Base-by-base conservation (phyloP, 805 yeast species). In the Zygosaccharomyces bailii region DNA sequence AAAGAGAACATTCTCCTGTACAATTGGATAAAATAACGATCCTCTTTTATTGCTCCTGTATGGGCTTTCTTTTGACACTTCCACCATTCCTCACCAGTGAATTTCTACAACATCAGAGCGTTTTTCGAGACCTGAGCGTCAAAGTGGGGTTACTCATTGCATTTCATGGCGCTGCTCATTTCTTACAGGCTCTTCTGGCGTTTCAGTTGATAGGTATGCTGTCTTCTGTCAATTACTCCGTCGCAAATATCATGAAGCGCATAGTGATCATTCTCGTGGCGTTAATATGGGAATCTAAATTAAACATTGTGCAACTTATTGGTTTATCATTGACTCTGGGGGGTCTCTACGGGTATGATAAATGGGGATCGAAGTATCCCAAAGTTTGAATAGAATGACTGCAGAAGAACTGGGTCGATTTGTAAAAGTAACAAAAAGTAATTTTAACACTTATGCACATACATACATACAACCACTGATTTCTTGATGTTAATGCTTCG, bases 141-240 rank as follows among this genome's bases (percentile, higher is more conserved):
- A 39, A 43, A 1, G 66, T 73, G 2, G 33, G 70, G 4, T 29
- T 53, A 0, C 59, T 81, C 36, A 71, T 83, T 24, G 21, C 76
- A 4, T 43, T 81, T n/a, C 86, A 85, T 61, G 89, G 90, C 1
- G 43, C 76, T 1, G 68, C 84, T 2, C 95, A 85, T 67, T 85
- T 84, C 57, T 55, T 78, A 43, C 93, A 85, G 65, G 78, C 87
- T 2, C 72, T 85, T 59, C 63, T 84, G 38, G 91, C 91, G 19
- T 85, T 85, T 63, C 89, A 83, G 61, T 73, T 85, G 36, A 73
- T 85, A 51, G 91, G 91, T 1, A 60, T 75, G 53, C 72, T 84
- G 18, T 74, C 83, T n/a, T 85, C 93, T 3, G 84, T 85, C 37
- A 83, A 82, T 59, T 85, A 85, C 62, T 81, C 88, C 32, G 82